These are phyloP conservation scores for Phaseolus coccineus DNA, from an alignment of 331 rosid species.

Conservation along the genomic window DNA sequence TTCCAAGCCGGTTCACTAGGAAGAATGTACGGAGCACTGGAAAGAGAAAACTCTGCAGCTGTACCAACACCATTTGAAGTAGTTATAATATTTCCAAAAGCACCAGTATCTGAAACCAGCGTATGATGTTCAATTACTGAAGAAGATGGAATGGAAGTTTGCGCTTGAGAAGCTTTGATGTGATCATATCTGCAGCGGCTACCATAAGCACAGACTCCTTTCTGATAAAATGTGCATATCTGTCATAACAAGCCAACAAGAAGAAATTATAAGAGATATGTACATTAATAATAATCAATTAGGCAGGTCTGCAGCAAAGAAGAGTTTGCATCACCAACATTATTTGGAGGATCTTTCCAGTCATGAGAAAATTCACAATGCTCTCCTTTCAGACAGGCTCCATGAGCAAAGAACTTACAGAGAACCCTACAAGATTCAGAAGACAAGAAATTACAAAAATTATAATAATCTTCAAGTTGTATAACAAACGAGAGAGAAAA, in stretches of 20 bases:
- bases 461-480: conserved; percentile 28
- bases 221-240: conserved; percentile 93
- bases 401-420: conserved; percentile 96
- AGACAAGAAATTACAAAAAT: conserved; percentile 18
- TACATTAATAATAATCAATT: conserved; percentile 13
- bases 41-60: conserved; percentile 57
- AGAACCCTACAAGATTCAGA: conserved; percentile 68
- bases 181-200: conserved; percentile 98
- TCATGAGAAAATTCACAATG: conserved; percentile 97
- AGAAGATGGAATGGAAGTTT: conserved; percentile 67
- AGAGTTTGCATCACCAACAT: conserved; percentile 57
- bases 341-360: conserved; percentile 91
- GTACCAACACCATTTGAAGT: conserved; percentile 52
- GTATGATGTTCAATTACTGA: conserved; percentile 54
- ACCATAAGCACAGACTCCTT: conserved; percentile 91
- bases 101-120: conserved; percentile 53
- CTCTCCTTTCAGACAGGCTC: conserved; percentile 97
- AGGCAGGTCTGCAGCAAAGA: conserved; percentile 26
- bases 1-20: conserved; percentile 63
- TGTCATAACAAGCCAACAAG: conserved; percentile 48
- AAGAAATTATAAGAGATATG: conserved; percentile 23
- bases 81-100: conserved; percentile 47
- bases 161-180: conserved; percentile 69
- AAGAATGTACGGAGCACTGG: conserved; percentile 53
- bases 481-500: conserved; percentile 21